Evolutionary conservation across 164 flowering plant genomes (phyloP), one percentile per base, ranked within the genome.

Genomic region (Aristolochia contorta): DNA sequence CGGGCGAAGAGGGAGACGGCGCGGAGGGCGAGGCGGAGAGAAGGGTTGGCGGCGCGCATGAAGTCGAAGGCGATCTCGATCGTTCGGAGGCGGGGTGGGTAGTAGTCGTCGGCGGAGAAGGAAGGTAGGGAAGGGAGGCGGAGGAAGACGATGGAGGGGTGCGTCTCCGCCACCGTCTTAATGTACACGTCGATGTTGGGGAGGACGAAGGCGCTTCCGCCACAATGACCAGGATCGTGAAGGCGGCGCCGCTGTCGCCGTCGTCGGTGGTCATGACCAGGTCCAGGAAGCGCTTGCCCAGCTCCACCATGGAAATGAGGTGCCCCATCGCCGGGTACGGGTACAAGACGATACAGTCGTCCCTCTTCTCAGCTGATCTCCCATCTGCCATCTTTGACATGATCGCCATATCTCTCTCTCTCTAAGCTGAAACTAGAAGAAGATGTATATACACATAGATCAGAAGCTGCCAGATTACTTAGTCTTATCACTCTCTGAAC

Each of bases 301-400:
- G 53, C 59, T 77, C 81, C 1, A 77, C 76, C 74, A 70, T 72
- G 46, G 81, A 70, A 47, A 72, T 55, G 3, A 77, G 60, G 60
- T 77, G 80, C 21, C 80, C 80, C 0, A 67, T 67, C 9, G 64
- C 76, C 25, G 78, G 76, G 5, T 74, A 61, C 14, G 78, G 76
- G 43, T 54, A 54, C 27, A 54, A 25, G 1, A 54, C 57, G n/a
- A 54, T 15, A 16, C 18, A 16, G 14, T 54, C 27, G 2, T 53
- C 20, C 21, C 3, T 19, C 16, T 53, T 53, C 56, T 3, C 52
- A 5, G 6, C 52, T 19, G 0, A 0, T 13, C 52, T 7, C 4
- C 52, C 8, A 19, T 0, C 52, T 19, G 13, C 52, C 60, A 47
- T 46, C 37, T 41, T 56, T 55, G 68, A 58, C 30, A 27, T 5